Evolutionary conservation across 2,329 filamentous ascomycete species (phyloP), one percentile per base, ranked within the genome.

Genomic region (Fusarium brachygibbosum): DNA sequence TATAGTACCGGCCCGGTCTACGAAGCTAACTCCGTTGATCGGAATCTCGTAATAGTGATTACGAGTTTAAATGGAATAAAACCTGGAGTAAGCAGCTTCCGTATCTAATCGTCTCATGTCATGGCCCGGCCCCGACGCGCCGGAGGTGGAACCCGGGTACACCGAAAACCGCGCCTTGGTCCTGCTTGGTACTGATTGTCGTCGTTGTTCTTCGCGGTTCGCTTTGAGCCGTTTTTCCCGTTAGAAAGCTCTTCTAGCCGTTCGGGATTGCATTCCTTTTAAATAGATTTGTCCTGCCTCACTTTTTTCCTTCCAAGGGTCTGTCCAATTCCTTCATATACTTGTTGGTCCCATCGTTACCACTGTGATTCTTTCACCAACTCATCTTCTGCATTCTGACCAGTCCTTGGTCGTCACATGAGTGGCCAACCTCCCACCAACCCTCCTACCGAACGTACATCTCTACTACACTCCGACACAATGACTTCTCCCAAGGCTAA

Each of bases 241-340:
- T 66, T 6, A 40, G 35, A 68, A 68, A 66, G 66, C 66, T 66
- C 45, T 55, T 69, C 66, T 66, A 68, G 41, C 66, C 66, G 65
- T 29, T 51, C 25, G 28, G 45, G 11, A 31, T 23, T 17, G n/a
- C 19, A 29, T 66, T 51, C 17, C 32, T 49, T 19, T 46, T 57
- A 68, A 66, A 56, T 62, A 62, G 25, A 42, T 56, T 40, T 25
- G 5, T 53, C 25, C 34, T 45, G 40, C 31, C 51, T 59, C 49
- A 38, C 23, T 29, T 28, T 31, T 34, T 13, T 4, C 11, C 0
- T 13, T 12, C 7, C 2, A 28, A 16, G 25, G 2, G 25, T 32
- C 31, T 51, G 59, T 19, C 16, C 54, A 48, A 51, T 46, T 35
- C 45, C 29, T 37, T 49, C 25, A 48, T 59, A 58, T 32, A 38